A percentile compares a stretch with the other conserved stretches of the same genome.
Conservation (phyloP, 164 flowering plant genomes). For the Aristolochia fimbriata region DNA sequence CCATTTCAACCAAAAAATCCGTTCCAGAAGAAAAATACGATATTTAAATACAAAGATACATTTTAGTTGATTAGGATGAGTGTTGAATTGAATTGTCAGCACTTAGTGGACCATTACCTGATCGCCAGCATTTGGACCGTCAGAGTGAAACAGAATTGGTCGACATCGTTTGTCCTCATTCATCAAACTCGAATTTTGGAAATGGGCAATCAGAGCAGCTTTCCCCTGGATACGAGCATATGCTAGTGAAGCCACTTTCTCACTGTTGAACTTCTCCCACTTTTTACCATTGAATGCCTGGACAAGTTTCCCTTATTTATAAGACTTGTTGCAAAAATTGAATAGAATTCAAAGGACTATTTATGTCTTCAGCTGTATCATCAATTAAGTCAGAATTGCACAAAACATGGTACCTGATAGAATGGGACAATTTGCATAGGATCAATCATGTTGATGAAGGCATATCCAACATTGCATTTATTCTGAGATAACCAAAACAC, state of each 20-base stretch:
- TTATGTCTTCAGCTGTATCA: background rate
- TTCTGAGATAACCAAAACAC: conserved; percentile 31
- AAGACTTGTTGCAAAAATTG: background rate
- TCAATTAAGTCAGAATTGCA: background rate
- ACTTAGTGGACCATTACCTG: conserved; percentile 29
- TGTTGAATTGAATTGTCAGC: no score
- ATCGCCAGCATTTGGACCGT: conserved; percentile 91
- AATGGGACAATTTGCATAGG: conserved; percentile 59
- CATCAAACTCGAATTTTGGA: conserved; percentile 93
- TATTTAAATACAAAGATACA: no score
- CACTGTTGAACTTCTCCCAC: conserved; percentile 95
- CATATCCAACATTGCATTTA: conserved; percentile 92
- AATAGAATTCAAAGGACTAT: no score
- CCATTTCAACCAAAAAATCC: no score
- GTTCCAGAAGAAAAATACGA: no score
- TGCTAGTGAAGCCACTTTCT: conserved; percentile 82
- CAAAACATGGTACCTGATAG: conserved; percentile 39
- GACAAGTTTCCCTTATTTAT: background rate
- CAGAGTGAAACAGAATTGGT: conserved; percentile 77
- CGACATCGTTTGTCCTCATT: conserved; percentile 92
- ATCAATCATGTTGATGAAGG: conserved; percentile 78
- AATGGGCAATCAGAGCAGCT: conserved; percentile 75
- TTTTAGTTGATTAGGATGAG: no score
- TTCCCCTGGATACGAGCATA: conserved; percentile 91
- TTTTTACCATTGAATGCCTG: conserved; percentile 84